A percentile compares a stretch with the other conserved stretches of the same genome.
Evolutionary conservation across 1,139 yeast genomes (phyloP).

Genomic region (Saccharomyces uvarum): DNA sequence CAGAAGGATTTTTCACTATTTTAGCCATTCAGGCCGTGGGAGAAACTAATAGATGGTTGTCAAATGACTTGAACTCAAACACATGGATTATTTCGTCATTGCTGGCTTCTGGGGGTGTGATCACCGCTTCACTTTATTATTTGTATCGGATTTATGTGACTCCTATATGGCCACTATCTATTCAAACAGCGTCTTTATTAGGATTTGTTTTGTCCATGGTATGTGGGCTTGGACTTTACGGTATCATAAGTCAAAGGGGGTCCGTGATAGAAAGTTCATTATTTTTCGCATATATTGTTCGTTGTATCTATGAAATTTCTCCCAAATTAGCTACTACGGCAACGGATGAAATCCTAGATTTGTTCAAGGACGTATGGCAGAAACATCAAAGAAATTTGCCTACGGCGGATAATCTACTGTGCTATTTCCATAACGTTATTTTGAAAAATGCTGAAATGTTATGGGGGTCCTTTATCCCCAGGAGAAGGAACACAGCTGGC

Average conservation of each 20-base stretch:
- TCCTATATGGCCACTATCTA: conserved; percentile 55
- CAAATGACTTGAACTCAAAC: conserved; percentile 37
- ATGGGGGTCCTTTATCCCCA: conserved; percentile 22
- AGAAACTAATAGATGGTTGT: conserved; percentile 65
- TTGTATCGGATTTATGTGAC: conserved; percentile 76
- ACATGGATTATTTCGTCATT: conserved; percentile 75
- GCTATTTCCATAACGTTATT: conserved; percentile 22
- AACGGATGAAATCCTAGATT: conserved; percentile 34
- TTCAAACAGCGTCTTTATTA: conserved; percentile 69
- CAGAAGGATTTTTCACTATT: conserved; percentile 89
- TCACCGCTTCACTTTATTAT: conserved; percentile 70
- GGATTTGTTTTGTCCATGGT: conserved; percentile 81
- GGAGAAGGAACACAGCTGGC: conserved; percentile 14
- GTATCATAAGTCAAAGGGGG: conserved; percentile 76
- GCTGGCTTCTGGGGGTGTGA: conserved; percentile 63
- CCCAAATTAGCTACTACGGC: conserved; percentile 59
- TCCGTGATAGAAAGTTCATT: conserved; percentile 83
- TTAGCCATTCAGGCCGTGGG: conserved; percentile 87
- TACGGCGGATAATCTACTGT: conserved; percentile 26
- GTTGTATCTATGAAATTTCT: conserved; percentile 83
- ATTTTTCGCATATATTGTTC: conserved; percentile 81
- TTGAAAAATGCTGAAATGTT: conserved; percentile 21
- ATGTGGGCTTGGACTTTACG: conserved; percentile 67
- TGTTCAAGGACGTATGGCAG: conserved; percentile 35
- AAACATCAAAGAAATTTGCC: conserved; percentile 25